These are phyloP conservation scores for Colletotrichum lindemuthianum DNA, from an alignment of 2,329 filamentous ascomycete species.

Conservation along the genomic window DNA sequence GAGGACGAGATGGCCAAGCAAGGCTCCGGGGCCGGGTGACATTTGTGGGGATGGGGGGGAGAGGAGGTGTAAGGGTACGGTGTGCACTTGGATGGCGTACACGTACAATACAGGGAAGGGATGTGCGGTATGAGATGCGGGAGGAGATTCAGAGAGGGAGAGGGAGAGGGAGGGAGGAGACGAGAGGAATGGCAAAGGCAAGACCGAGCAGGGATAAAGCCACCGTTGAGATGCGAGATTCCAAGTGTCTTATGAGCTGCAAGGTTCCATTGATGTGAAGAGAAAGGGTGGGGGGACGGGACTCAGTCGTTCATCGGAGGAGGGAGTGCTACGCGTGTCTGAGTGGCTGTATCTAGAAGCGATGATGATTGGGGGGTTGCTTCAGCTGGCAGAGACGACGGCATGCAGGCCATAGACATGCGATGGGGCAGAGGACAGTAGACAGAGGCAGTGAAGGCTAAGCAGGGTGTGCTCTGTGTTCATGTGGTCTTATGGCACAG, in stretches of 20 bases:
- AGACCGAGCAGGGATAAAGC: constrained; percentile 31
- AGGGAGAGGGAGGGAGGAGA: background rate
- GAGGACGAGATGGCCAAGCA: constrained; percentile 25
- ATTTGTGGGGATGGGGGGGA: constrained; percentile 35
- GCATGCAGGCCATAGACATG: constrained; percentile 3
- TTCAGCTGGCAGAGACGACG: constrained; percentile 23
- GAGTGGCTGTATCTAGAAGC: constrained; percentile 26
- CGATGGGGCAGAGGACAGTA: too few species aligned
- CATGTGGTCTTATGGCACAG: constrained; percentile 19
- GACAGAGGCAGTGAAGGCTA: constrained; percentile 16
- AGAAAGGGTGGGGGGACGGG: constrained; percentile 31
- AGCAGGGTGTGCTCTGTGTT: constrained; percentile 24
- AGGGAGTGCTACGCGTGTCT: constrained; percentile 11
- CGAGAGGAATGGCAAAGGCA: constrained; percentile 8
- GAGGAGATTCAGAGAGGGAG: too few species aligned
- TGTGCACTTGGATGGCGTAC: background rate
- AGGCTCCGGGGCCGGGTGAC: constrained; percentile 29
- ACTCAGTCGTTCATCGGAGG: constrained; percentile 28
- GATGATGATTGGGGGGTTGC: constrained; percentile 20
- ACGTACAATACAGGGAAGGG: background rate
- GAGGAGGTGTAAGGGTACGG: constrained; percentile 15
- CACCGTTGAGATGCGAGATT: constrained; percentile 37
- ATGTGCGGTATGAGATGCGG: background rate
- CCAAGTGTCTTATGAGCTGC: constrained; percentile 36
- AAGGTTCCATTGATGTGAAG: constrained; percentile 35